phyloP scores from a whole-genome alignment of 1,139 yeast species.

The Pneumocystis canis region DNA sequence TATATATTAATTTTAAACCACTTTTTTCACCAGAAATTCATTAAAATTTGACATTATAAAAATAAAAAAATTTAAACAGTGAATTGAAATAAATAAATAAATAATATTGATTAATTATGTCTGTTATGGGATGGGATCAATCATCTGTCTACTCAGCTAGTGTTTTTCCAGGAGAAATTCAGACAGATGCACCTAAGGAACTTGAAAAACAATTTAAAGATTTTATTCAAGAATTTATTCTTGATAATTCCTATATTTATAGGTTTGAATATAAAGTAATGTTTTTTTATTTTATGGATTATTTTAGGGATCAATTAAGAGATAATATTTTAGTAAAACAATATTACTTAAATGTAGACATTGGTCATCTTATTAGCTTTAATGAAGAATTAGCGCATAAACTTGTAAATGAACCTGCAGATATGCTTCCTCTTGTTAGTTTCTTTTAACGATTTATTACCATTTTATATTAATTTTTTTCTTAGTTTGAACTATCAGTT shows the following conservation, averaged over 20 bases:
- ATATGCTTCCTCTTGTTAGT: slow-evolving; percentile 52
- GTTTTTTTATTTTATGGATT: neutral
- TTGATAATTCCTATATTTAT: slow-evolving; percentile 70
- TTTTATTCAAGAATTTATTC: slow-evolving; percentile 73
- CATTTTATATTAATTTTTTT: neutral
- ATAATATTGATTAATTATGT: neutral
- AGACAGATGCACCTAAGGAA: slow-evolving; percentile 55
- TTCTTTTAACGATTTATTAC: neutral
- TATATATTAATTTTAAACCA: too few species aligned
- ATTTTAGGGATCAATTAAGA: slow-evolving; percentile 63
- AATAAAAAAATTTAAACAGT: neutral
- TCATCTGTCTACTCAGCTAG: slow-evolving; percentile 4
- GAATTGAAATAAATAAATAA: neutral
- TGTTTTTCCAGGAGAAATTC: slow-evolving; percentile 58
- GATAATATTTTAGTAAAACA: slow-evolving; percentile 70
- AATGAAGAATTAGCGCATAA: slow-evolving; percentile 80
- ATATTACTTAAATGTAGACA: slow-evolving; percentile 58
- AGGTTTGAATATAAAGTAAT: slow-evolving; percentile 15
- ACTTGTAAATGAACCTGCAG: slow-evolving; percentile 74
- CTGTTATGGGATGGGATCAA: slow-evolving; percentile 9
- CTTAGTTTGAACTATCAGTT: slow-evolving; percentile 63
- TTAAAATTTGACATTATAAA: neutral
- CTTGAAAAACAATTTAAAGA: slow-evolving; percentile 64
- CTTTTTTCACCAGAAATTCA: slow-evolving; percentile 3
- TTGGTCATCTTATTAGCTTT: slow-evolving; percentile 74